These are phyloP conservation scores for Ilyonectria mors-panacis DNA, from an alignment of 2,329 filamentous ascomycete species.

Conservation along the genomic window DNA sequence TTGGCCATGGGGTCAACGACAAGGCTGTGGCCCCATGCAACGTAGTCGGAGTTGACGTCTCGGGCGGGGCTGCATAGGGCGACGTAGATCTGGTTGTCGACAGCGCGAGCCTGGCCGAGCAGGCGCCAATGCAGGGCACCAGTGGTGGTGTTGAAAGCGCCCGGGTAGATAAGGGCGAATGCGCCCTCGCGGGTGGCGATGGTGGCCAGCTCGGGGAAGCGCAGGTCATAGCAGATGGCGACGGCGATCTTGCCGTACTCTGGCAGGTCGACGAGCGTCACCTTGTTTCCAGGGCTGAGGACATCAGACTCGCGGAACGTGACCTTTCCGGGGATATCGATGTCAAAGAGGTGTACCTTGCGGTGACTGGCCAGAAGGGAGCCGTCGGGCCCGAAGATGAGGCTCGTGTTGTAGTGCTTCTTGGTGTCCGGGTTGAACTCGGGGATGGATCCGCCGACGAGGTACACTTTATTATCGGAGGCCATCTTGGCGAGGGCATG, in stretches of 20 bases:
- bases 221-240: slow-evolving; percentile 97
- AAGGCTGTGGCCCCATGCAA: slow-evolving; percentile 93
- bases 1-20: slow-evolving; percentile 89
- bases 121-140: slow-evolving; percentile 93
- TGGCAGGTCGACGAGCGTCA: slow-evolving; percentile 89
- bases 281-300: slow-evolving; percentile 84
- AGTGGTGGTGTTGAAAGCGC: slow-evolving; percentile 97
- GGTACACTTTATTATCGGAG: slow-evolving; percentile 81
- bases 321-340: slow-evolving; percentile 96
- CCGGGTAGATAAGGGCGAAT: slow-evolving; percentile 92
- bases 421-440: slow-evolving; percentile 73
- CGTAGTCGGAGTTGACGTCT: slow-evolving; percentile 82
- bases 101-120: slow-evolving; percentile 83
- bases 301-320: slow-evolving; percentile 93
- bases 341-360: slow-evolving; percentile 98
- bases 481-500: slow-evolving; percentile 88
- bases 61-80: slow-evolving; percentile 92
- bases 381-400: slow-evolving; percentile 86
- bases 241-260: slow-evolving; percentile 90
- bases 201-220: slow-evolving; percentile 94
- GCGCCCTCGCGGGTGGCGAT: slow-evolving; percentile 89
- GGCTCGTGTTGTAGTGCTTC: slow-evolving; percentile 91
- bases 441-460: slow-evolving; percentile 94
- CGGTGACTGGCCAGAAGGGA: slow-evolving; percentile 88
- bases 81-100: slow-evolving; percentile 96